These are phyloP conservation scores for Colletotrichum musicola DNA, from an alignment of 2,329 filamentous ascomycete genomes.

Conservation along the genomic window DNA sequence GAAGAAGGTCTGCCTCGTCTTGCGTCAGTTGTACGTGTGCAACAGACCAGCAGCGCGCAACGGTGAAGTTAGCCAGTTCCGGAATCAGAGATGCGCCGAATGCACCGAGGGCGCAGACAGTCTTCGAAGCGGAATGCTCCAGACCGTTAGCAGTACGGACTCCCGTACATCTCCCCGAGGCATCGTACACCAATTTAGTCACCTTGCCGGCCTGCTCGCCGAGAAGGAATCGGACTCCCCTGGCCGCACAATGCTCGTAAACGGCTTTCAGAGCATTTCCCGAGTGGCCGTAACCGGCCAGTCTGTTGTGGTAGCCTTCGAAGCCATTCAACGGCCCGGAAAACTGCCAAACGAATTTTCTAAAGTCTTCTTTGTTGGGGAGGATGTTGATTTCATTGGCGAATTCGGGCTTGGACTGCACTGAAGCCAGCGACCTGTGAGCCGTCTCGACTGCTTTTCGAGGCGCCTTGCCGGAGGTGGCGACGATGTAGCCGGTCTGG, in stretches of 20 bases:
- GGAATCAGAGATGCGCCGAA: conserved; percentile 61
- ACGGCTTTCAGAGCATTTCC: conserved; percentile 62
- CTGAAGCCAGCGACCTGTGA: conserved; percentile 54
- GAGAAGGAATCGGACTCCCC: conserved; percentile 54
- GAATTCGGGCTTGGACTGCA: conserved; percentile 50
- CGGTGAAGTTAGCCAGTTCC: conserved; percentile 60
- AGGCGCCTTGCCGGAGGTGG: conserved; percentile 60
- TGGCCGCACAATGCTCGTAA: conserved; percentile 53
- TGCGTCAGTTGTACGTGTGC: conserved; percentile 69
- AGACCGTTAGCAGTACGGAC: not conserved
- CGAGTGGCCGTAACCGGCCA: conserved; percentile 69
- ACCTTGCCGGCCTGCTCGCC: conserved; percentile 30
- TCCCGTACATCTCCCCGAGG: not conserved
- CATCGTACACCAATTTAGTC: conserved; percentile 5
- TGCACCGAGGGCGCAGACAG: conserved; percentile 66
- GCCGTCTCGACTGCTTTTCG: conserved; percentile 61
- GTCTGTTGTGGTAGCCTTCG: conserved; percentile 69
- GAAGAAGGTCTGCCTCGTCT: conserved; percentile 64
- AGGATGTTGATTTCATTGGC: conserved; percentile 44
- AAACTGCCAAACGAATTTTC: conserved; percentile 60
- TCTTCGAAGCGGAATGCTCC: conserved; percentile 27
- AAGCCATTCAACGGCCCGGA: conserved; percentile 63
- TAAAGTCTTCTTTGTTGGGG: conserved; percentile 53
- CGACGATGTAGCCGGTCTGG: conserved; percentile 57
- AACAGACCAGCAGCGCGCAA: conserved; percentile 69